Evolutionary conservation across 345 rosid species (phyloP).

Genomic region (Rhodomyrtus tomentosa): DNA sequence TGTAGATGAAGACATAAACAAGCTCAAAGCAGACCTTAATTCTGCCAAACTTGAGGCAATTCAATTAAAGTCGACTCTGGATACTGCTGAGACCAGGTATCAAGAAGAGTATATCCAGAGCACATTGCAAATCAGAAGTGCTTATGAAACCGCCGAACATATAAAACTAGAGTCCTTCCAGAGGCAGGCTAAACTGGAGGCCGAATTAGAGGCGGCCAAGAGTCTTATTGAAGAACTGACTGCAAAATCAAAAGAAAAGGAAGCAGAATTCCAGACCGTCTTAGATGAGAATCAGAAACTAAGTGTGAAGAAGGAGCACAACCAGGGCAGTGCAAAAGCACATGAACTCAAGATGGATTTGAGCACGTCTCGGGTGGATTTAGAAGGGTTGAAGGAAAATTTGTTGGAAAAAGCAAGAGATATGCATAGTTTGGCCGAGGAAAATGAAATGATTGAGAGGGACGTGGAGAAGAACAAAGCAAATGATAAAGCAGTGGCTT

Average conservation of each 20-base stretch:
- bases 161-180: slow-evolving; percentile 39
- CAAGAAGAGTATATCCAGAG: slow-evolving; percentile 86
- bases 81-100: slow-evolving; percentile 66
- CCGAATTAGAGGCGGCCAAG: slow-evolving; percentile 35
- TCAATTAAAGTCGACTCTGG: slow-evolving; percentile 58
- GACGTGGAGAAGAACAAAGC: slow-evolving; percentile 40
- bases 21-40: slow-evolving; percentile 50
- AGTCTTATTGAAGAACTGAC: slow-evolving; percentile 41
- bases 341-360: slow-evolving; percentile 23
- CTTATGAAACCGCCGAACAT: slow-evolving; percentile 64
- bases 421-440: slow-evolving; percentile 28
- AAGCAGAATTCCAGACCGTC: background rate
- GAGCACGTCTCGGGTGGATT: background rate
- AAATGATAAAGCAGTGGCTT: slow-evolving; percentile 21
- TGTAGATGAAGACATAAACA: slow-evolving; percentile 16
- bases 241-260: background rate
- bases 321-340: slow-evolving; percentile 21
- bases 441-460: slow-evolving; percentile 40
- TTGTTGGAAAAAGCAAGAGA: slow-evolving; percentile 44
- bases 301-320: slow-evolving; percentile 30
- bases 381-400: slow-evolving; percentile 38
- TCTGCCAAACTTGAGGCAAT: slow-evolving; percentile 39
- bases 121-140: slow-evolving; percentile 74
- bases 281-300: slow-evolving; percentile 14
- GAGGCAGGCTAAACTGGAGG: slow-evolving; percentile 44